Conservation (phyloP, 225 moss, liverwort and hornwort species). For the Pleurozium schreberi region DNA sequence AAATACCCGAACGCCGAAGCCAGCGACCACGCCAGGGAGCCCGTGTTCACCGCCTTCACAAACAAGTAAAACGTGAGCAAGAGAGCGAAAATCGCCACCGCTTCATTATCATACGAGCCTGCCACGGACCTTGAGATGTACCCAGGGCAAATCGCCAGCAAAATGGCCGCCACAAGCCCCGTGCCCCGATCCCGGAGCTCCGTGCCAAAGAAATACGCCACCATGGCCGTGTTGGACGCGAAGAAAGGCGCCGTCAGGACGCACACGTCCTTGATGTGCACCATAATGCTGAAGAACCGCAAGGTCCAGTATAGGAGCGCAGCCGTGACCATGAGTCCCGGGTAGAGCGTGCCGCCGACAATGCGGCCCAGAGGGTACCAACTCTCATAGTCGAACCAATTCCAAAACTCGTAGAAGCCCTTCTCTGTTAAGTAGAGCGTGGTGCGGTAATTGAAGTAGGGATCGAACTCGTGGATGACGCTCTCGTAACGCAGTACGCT, state of each 20-base stretch:
- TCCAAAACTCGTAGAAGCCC: constrained; percentile 99
- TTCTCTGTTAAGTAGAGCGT: constrained; percentile 89
- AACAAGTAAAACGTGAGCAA: constrained; percentile 88
- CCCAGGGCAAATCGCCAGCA: constrained; percentile 94
- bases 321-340: constrained; percentile 98
- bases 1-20: constrained; percentile 90
- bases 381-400: constrained; percentile 99
- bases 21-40: constrained; percentile 83
- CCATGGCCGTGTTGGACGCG: constrained; percentile 89
- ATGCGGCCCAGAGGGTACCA: constrained; percentile 98
- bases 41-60: constrained; percentile 95
- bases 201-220: constrained; percentile 92
- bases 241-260: constrained; percentile 97
- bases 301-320: constrained; percentile 80
- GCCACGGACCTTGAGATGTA: constrained; percentile 98
- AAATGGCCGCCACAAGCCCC: constrained; percentile 78
- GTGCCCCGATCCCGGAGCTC: constrained; percentile 87
- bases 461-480: constrained; percentile 99
- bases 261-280: constrained; percentile 96
- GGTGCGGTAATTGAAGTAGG: constrained; percentile 98
- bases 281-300: constrained; percentile 61
- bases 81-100: constrained; percentile 92
- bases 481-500: constrained; percentile 93
- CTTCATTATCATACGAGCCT: constrained; percentile 95
- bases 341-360: constrained; percentile 92